phyloP scores from a whole-genome alignment of 2,329 filamentous ascomycete species.

The Nannizziopsis arthrosporioides region DNA sequence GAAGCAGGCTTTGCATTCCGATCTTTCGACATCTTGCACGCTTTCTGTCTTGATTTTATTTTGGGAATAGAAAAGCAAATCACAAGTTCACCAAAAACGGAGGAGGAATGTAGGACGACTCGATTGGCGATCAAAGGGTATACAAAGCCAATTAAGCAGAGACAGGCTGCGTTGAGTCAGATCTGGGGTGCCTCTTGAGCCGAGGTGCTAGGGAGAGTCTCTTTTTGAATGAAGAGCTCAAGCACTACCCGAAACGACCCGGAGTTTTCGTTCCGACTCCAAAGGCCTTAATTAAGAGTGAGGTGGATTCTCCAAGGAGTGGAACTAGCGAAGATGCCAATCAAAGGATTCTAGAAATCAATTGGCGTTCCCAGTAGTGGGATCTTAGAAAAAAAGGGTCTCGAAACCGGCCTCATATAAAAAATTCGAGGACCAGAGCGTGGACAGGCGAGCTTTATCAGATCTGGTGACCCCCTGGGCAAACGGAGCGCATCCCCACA shows the following conservation, averaged over 20 bases:
- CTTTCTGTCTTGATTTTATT: too few relatives aligned
- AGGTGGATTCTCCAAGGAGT: not conserved
- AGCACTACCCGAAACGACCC: slow-evolving; percentile 6
- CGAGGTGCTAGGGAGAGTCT: slow-evolving; percentile 3
- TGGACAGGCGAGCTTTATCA: slow-evolving; percentile 3
- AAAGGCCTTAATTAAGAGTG: not conserved
- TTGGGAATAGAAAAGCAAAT: not conserved
- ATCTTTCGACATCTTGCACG: slow-evolving; percentile 10
- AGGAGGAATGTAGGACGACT: too few relatives aligned
- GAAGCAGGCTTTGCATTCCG: slow-evolving; percentile 55
- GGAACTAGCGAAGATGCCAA: not conserved
- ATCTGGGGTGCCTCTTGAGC: not conserved
- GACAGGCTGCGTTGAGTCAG: slow-evolving; percentile 4
- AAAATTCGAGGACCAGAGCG: not conserved
- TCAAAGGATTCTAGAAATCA: not conserved
- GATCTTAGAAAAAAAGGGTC: slow-evolving; percentile 2
- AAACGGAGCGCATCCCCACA: slow-evolving; percentile 10
- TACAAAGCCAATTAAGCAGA: slow-evolving; percentile 5
- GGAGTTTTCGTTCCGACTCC: not conserved
- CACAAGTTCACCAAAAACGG: not conserved
- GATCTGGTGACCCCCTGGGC: slow-evolving; percentile 7
- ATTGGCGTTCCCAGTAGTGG: slow-evolving; percentile 10
- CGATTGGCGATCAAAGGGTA: too few relatives aligned
- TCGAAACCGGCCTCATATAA: not conserved
- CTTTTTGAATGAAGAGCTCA: slow-evolving; percentile 3